Base-by-base conservation (phyloP, 805 yeast species). In the Yarrowia divulgata region DNA sequence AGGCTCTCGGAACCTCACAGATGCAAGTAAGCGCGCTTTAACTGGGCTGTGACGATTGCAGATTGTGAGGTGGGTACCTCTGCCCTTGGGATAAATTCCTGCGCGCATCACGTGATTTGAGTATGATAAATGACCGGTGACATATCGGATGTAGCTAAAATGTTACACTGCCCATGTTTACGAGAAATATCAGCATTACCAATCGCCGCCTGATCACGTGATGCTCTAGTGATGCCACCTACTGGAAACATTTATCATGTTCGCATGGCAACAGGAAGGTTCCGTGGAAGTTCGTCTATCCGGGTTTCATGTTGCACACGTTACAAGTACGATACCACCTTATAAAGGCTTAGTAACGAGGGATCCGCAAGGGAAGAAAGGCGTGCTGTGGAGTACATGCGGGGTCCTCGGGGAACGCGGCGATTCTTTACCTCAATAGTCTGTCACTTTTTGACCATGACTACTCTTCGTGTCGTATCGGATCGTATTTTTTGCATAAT, bases 1-100 rank as follows among this genome's bases (percentile, higher is more conserved):
- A 34, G 42, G n/a, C 42, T 34, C 57, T 34, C 16, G 5, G 12
- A 35, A 52, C 57, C 57, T n/a, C 42, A 34, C 8, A n/a, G 42
- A 52, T 18, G 57, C 57, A 52, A 52, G 55, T 35, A 52, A 52
- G 57, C 40, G 57, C 57, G 55, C 23, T 35, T 52, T 52, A n/a
- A 52, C 42, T 52, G 57, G 57, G 57, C 57, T 52, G 42, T 52
- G 57, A 10, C 12, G 13, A 3, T 12, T 13, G 55, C 19, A 32
- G 42, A 18, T 18, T 29, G 18, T 50, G 18, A 34, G 39, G 39
- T 50, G 39, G 37, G 55, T 34, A 43, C 12, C 9, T 35, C 2
- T 23, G 29, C 29, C 37, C 42, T 39, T 2, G 12, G 7, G 12
- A 39, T 13, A 39, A 6, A 39, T 10, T 5, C 42, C 14, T 9